phyloP scores from a whole-genome alignment of 2,329 filamentous ascomycete genomes.

The Dryadomyces sulphureus region DNA sequence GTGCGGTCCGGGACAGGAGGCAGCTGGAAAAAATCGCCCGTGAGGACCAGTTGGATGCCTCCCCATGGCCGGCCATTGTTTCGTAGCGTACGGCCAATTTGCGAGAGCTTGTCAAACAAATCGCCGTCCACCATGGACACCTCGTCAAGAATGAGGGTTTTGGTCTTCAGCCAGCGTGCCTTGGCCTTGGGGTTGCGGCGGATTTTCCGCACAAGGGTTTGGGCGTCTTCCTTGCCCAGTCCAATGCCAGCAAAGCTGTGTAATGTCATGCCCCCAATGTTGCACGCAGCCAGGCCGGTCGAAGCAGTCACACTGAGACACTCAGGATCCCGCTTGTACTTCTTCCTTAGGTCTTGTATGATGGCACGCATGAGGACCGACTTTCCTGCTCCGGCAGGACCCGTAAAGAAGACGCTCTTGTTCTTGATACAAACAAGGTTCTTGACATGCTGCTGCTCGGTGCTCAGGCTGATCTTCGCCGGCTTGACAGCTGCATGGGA shows the following conservation, averaged over 20 bases:
- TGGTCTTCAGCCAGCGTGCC: constrained; percentile 76
- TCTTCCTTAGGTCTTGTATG: constrained; percentile 64
- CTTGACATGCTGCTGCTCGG: constrained; percentile 74
- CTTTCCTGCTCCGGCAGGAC: constrained; percentile 91
- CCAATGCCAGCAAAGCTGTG: constrained; percentile 96
- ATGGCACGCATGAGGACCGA: constrained; percentile 91
- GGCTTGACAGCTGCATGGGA: constrained; percentile 21
- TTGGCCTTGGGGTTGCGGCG: constrained; percentile 77
- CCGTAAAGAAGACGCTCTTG: constrained; percentile 94
- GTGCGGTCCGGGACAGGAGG: constrained; percentile 77
- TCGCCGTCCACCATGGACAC: constrained; percentile 98
- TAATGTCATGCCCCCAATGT: constrained; percentile 87
- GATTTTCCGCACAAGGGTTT: constrained; percentile 77
- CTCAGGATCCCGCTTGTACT: constrained; percentile 63
- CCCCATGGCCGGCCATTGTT: constrained; percentile 91
- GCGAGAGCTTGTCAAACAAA: constrained; percentile 88
- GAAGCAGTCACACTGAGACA: constrained; percentile 87
- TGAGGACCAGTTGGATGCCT: constrained; percentile 89
- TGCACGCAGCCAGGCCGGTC: constrained; percentile 89
- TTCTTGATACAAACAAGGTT: constrained; percentile 65
- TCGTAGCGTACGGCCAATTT: constrained; percentile 69
- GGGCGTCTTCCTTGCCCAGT: constrained; percentile 75
- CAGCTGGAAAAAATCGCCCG: constrained; percentile 94
- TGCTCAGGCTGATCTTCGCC: constrained; percentile 56
- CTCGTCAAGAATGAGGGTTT: constrained; percentile 81